These are phyloP conservation scores for Alternaria arborescens DNA, from an alignment of 2,329 filamentous ascomycete genomes.

Conservation along the genomic window DNA sequence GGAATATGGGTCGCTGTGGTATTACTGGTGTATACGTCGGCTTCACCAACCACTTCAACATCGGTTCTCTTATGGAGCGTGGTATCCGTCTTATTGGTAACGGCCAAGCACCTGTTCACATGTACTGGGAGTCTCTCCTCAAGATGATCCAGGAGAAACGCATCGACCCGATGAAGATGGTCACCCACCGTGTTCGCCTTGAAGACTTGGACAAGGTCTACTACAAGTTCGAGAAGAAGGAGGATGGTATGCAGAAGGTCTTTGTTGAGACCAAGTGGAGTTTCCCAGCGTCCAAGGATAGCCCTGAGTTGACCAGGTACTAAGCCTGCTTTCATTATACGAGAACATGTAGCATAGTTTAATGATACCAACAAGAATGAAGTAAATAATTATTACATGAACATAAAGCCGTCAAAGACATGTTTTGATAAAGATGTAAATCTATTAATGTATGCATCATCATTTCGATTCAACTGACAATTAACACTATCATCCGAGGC, in stretches of 20 bases:
- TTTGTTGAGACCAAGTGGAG: slow-evolving; percentile 70
- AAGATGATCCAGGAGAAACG: slow-evolving; percentile 70
- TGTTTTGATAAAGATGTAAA: neutral
- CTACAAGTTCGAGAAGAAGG: slow-evolving; percentile 72
- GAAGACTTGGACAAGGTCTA: slow-evolving; percentile 63
- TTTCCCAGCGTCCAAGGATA: slow-evolving; percentile 58
- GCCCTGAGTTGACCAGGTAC: slow-evolving; percentile 61
- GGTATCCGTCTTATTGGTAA: slow-evolving; percentile 81
- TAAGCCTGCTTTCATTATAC: slow-evolving; percentile 11
- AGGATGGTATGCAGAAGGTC: slow-evolving; percentile 83
- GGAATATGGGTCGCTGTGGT: slow-evolving; percentile 76
- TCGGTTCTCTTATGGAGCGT: slow-evolving; percentile 84
- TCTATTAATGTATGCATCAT: neutral
- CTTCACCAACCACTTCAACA: slow-evolving; percentile 81
- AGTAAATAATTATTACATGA: neutral
- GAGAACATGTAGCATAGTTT: slow-evolving; percentile 4
- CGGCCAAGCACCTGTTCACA: slow-evolving; percentile 77
- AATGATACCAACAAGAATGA: slow-evolving; percentile 6
- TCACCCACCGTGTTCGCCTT: slow-evolving; percentile 74
- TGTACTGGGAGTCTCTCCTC: slow-evolving; percentile 84
- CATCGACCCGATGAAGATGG: slow-evolving; percentile 80
- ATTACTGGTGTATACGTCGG: slow-evolving; percentile 77
- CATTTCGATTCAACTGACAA: neutral
- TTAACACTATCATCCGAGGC: neutral
- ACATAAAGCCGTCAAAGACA: neutral